phyloP scores from a whole-genome alignment of 768 basidiomycete genomes.

The Psilocybe cubensis region DNA sequence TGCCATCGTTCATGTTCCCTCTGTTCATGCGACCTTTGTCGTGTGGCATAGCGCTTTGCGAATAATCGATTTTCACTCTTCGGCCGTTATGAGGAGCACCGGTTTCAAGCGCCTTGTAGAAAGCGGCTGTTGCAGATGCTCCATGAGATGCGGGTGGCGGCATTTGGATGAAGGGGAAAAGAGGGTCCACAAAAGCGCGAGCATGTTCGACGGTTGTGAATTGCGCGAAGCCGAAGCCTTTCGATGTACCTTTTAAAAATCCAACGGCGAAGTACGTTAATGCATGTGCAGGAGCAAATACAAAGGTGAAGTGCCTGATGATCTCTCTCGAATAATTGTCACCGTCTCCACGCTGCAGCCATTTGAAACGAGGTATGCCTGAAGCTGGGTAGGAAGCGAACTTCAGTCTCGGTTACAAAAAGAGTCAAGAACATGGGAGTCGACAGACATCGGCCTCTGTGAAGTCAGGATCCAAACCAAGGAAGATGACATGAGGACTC shows the following conservation, averaged over 20 bases:
- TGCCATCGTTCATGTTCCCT: constrained; percentile 87
- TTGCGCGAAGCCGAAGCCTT: constrained; percentile 97
- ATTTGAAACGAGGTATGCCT: constrained; percentile 73
- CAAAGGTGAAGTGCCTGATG: constrained; percentile 93
- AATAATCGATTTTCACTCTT: constrained; percentile 95
- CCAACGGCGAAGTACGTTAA: constrained; percentile 73
- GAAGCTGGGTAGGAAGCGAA: constrained; percentile 62
- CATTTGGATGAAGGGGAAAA: constrained; percentile 90
- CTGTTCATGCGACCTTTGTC: constrained; percentile 62
- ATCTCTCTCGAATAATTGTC: constrained; percentile 96
- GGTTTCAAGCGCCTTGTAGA: constrained; percentile 75
- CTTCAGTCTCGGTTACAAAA: constrained; percentile 37
- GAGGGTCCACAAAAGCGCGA: constrained; percentile 86
- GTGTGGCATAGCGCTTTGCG: constrained; percentile 78
- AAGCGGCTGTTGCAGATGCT: constrained; percentile 71
- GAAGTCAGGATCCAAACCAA: constrained; percentile 91
- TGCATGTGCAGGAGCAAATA: constrained; percentile 68
- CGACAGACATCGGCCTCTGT: constrained; percentile 90
- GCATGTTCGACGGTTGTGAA: constrained; percentile 88
- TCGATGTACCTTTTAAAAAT: constrained; percentile 85
- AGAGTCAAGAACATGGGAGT: constrained; percentile 35
- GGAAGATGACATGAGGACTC: constrained; percentile 93
- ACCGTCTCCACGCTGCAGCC: constrained; percentile 83
- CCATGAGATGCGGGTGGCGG: constrained; percentile 92
- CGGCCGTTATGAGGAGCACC: constrained; percentile 77